Percentiles rank a stretch among this genome's conserved stretches.
These are phyloP conservation scores for Hansenula lynferdii DNA, from an alignment of 1,139 yeast species.

Conservation along the genomic window DNA sequence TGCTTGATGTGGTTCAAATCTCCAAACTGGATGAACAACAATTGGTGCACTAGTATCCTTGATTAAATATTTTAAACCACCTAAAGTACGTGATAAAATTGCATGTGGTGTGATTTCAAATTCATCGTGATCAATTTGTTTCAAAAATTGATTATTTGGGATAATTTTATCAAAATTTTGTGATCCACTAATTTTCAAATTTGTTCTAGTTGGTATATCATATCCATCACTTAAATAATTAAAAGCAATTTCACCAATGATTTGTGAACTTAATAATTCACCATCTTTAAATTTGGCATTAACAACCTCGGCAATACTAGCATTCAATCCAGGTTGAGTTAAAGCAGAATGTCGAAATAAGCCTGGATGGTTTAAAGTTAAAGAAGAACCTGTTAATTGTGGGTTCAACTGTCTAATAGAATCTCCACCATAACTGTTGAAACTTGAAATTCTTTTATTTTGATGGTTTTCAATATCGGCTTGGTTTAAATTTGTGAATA, in stretches of 20 bases:
- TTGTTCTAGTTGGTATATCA: constrained; percentile 30
- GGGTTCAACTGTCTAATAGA: constrained; percentile 28
- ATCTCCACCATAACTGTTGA: constrained; percentile 18
- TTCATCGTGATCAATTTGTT: constrained; percentile 27
- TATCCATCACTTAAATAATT: constrained; percentile 43
- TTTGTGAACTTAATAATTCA: constrained; percentile 47
- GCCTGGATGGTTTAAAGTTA: constrained; percentile 22
- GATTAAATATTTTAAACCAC: constrained; percentile 69
- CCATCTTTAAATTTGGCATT: constrained; percentile 74
- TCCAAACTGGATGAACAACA: constrained; percentile 78
- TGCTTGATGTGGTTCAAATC: constrained; percentile 78
- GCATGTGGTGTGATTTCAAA: constrained; percentile 29
- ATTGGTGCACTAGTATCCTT: constrained; percentile 56
- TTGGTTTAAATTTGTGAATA: constrained; percentile 46
- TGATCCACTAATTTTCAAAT: constrained; percentile 26
- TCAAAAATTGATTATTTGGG: constrained; percentile 32
- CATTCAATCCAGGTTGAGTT: constrained; percentile 59
- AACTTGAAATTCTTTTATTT: constrained; percentile 20
- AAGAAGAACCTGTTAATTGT: constrained; percentile 33
- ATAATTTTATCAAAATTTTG: constrained; percentile 29
- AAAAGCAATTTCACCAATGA: constrained; percentile 78
- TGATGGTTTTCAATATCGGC: constrained; percentile 27
- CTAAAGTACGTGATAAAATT: constrained; percentile 54
- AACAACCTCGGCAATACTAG: constrained; percentile 78
- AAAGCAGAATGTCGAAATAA: constrained; percentile 51